phyloP scores from a whole-genome alignment of 2,329 filamentous ascomycete species.

The Diaporthe amygdali region DNA sequence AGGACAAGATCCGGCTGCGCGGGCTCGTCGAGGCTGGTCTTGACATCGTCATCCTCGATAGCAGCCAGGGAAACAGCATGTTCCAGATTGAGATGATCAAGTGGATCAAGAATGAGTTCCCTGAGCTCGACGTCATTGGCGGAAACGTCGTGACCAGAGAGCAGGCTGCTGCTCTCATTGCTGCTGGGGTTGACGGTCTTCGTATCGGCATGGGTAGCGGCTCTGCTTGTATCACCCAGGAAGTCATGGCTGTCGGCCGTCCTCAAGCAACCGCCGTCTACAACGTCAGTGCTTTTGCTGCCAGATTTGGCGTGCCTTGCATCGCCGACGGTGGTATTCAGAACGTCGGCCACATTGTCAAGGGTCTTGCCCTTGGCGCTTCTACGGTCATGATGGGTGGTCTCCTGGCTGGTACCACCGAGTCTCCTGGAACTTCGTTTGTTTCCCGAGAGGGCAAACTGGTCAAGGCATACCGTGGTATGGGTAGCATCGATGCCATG shows the following conservation, averaged over 20 bases:
- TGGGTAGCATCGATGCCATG: conserved; percentile 99
- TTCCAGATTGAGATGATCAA: conserved; percentile 99
- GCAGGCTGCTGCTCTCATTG: conserved; percentile 90
- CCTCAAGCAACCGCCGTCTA: conserved; percentile 94
- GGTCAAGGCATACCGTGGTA: conserved; percentile 98
- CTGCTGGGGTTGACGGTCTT: conserved; percentile 92
- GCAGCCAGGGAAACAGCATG: conserved; percentile 97
- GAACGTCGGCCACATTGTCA: conserved; percentile 98
- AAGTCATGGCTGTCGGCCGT: conserved; percentile 98
- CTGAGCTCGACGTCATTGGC: conserved; percentile 89
- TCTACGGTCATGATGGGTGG: conserved; percentile 99
- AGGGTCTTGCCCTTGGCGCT: conserved; percentile 92
- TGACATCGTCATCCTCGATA: conserved; percentile 94
- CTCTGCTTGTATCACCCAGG: conserved; percentile 97
- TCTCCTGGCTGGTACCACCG: conserved; percentile 93
- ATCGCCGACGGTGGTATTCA: conserved; percentile 98
- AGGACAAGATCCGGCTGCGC: conserved; percentile 86
- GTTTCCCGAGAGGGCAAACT: conserved; percentile 96
- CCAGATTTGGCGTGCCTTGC: conserved; percentile 93
- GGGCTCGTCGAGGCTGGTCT: conserved; percentile 93
- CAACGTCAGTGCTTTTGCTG: conserved; percentile 87
- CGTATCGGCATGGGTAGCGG: conserved; percentile 99
- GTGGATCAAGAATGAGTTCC: conserved; percentile 88
- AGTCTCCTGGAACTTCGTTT: conserved; percentile 96
- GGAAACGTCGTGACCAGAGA: conserved; percentile 98